Percentiles rank a stretch among this genome's conserved stretches.
Conservation (phyloP, 257 asterid species). For the Petunia secreta region DNA sequence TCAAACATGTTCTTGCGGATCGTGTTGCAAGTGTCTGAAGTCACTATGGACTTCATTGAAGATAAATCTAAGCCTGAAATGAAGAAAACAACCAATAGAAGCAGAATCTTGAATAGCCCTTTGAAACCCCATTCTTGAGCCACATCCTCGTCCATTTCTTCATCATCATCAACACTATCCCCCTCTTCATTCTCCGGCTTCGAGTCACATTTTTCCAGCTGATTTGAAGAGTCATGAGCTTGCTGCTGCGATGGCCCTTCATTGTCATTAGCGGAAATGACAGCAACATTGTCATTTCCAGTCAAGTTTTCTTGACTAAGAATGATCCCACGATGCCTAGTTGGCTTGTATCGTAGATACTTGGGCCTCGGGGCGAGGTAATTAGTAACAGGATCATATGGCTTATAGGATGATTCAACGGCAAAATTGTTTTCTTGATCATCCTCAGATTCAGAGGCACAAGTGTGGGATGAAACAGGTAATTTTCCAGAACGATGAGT, state of each 20-base stretch:
- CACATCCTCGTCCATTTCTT: slow-evolving; percentile 32
- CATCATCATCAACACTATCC: slow-evolving; percentile 37
- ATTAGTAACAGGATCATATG: slow-evolving; percentile 58
- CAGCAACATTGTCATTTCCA: slow-evolving; percentile 21
- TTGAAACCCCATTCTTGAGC: slow-evolving; percentile 48
- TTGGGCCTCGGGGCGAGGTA: slow-evolving; percentile 74
- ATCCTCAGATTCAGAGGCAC: slow-evolving; percentile 35
- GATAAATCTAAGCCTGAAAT: slow-evolving; percentile 47
- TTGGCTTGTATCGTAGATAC: slow-evolving; percentile 69
- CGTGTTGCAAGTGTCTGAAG: slow-evolving; percentile 18
- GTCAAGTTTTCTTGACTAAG: slow-evolving; percentile 32
- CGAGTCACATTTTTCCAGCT: slow-evolving; percentile 9
- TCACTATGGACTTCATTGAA: slow-evolving; percentile 31
- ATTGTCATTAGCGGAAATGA: slow-evolving; percentile 31
- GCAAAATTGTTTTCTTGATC: slow-evolving; percentile 29
- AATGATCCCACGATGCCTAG: slow-evolving; percentile 47
- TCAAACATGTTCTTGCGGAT: slow-evolving; percentile 43
- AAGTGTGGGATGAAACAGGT: slow-evolving; percentile 20
- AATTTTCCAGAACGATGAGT: slow-evolving; percentile 18
- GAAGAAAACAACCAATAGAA: slow-evolving; percentile 42
- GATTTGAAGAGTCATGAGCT: slow-evolving; percentile 28
- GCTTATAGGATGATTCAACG: slow-evolving; percentile 43
- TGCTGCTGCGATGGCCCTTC: slow-evolving; percentile 37
- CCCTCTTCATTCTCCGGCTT: slow-evolving; percentile 30
- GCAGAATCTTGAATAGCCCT: slow-evolving; percentile 48